Evolutionary conservation across 257 asterid species (phyloP).

Genomic region (Verbena officinalis): DNA sequence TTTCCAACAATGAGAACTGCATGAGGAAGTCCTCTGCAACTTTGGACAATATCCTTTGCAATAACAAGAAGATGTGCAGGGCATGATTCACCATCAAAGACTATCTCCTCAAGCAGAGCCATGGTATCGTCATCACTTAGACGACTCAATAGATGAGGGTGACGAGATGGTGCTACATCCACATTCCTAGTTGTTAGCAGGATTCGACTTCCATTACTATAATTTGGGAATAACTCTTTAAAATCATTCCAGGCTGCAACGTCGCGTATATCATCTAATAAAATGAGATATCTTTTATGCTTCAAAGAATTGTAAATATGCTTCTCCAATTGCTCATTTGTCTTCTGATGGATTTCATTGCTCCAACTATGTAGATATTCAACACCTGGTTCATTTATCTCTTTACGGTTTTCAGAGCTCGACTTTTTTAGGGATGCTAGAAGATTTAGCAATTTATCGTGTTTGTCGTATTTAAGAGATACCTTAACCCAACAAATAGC

Average conservation of each 20-base stretch:
- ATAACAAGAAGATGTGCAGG: background rate
- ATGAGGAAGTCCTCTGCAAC: background rate
- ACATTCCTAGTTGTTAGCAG: too few species aligned
- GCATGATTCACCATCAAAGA: background rate
- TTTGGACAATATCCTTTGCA: background rate
- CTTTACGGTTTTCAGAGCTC: too few species aligned
- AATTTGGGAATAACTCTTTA: too few species aligned
- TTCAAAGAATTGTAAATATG: background rate
- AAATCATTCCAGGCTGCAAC: too few species aligned
- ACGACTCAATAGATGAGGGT: background rate
- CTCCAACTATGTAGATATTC: too few species aligned
- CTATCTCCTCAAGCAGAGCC: background rate
- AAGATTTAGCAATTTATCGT: background rate
- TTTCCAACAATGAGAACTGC: background rate
- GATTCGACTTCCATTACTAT: too few species aligned
- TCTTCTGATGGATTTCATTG: background rate
- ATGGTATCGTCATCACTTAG: background rate
- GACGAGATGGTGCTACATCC: too few species aligned
- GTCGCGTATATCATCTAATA: too few species aligned
- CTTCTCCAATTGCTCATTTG: background rate
- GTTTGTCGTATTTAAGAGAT: background rate
- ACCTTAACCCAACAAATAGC: background rate
- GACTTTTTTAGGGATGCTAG: background rate
- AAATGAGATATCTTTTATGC: too few species aligned
- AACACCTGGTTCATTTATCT: too few species aligned